A percentile compares a stretch with the other conserved stretches of the same genome.
phyloP scores from a whole-genome alignment of 73 alveolate genomes.

The Halteria grandinella region DNA sequence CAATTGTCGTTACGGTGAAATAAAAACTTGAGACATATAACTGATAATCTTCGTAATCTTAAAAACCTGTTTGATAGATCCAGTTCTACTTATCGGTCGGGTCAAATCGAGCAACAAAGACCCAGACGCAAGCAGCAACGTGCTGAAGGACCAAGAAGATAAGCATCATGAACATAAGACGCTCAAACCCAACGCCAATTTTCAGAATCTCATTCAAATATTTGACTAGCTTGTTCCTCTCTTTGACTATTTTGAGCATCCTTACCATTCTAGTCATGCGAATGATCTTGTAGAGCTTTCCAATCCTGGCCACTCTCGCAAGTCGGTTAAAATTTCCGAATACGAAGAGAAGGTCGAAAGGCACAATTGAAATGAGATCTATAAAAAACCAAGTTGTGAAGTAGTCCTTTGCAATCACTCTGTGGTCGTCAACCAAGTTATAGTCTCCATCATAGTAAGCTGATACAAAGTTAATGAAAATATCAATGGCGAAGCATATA shows the following conservation, averaged over 20 bases:
- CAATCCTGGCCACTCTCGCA: constrained; percentile 86
- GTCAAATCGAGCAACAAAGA: constrained; percentile 57
- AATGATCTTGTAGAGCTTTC: constrained; percentile 82
- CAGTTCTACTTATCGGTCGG: constrained; percentile 59
- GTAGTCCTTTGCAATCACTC: constrained; percentile 67
- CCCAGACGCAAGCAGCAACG: constrained; percentile 74
- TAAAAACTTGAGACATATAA: constrained; percentile 86
- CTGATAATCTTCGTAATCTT: constrained; percentile 53
- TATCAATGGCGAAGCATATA: constrained; percentile 67
- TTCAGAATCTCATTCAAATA: constrained; percentile 60
- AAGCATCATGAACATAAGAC: constrained; percentile 61
- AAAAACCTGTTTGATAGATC: constrained; percentile 54
- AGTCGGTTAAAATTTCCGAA: constrained; percentile 69
- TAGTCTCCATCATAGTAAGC: constrained; percentile 76
- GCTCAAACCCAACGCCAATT: constrained; percentile 65
- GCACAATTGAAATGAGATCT: constrained; percentile 79
- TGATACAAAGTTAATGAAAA: constrained; percentile 58
- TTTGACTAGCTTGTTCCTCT: constrained; percentile 71
- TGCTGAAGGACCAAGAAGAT: constrained; percentile 64
- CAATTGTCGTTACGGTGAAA: constrained; percentile 85
- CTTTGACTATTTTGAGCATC: constrained; percentile 82
- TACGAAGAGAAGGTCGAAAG: constrained; percentile 68
- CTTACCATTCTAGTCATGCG: constrained; percentile 82
- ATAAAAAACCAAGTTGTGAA: constrained; percentile 81
- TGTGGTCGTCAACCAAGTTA: constrained; percentile 74